These are phyloP conservation scores for Clarireedia paspali DNA, from an alignment of 2,329 filamentous ascomycete species.

Conservation along the genomic window DNA sequence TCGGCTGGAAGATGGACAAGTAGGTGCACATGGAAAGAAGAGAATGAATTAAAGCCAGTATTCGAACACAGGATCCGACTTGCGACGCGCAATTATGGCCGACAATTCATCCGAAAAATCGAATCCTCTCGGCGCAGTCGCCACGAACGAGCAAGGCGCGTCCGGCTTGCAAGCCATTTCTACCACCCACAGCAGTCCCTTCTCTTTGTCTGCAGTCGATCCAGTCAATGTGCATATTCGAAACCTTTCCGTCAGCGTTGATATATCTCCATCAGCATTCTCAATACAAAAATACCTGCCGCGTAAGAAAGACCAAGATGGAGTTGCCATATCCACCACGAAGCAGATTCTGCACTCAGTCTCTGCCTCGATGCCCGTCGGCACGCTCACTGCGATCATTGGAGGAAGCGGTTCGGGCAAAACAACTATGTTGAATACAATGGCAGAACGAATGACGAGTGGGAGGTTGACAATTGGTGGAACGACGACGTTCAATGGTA, in stretches of 20 bases:
- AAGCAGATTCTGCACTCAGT: slow-evolving; percentile 56
- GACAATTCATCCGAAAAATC: too few species aligned
- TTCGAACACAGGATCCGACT: too few species aligned
- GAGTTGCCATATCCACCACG: slow-evolving; percentile 27
- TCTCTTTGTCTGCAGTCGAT: slow-evolving; percentile 42
- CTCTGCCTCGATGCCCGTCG: slow-evolving; percentile 54
- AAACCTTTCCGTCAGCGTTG: slow-evolving; percentile 46
- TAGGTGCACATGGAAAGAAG: too few species aligned
- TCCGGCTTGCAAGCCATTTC: slow-evolving; percentile 8
- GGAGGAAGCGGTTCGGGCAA: slow-evolving; percentile 69
- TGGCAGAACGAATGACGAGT: slow-evolving; percentile 60
- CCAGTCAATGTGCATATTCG: slow-evolving; percentile 47
- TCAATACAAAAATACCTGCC: slow-evolving; percentile 34
- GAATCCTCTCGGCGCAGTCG: too few species aligned
- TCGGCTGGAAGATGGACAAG: too few species aligned
- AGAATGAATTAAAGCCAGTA: too few species aligned
- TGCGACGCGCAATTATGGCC: too few species aligned
- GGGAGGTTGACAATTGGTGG: slow-evolving; percentile 45
- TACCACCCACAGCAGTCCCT: slow-evolving; percentile 20
- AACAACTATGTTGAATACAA: slow-evolving; percentile 62
- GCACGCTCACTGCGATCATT: slow-evolving; percentile 67
- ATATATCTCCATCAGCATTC: slow-evolving; percentile 48
- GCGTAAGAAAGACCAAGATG: slow-evolving; percentile 24
- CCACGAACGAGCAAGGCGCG: neutral
- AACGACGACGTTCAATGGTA: slow-evolving; percentile 52